phyloP scores from a whole-genome alignment of 331 rosid species.

The Spiraea crenata region DNA sequence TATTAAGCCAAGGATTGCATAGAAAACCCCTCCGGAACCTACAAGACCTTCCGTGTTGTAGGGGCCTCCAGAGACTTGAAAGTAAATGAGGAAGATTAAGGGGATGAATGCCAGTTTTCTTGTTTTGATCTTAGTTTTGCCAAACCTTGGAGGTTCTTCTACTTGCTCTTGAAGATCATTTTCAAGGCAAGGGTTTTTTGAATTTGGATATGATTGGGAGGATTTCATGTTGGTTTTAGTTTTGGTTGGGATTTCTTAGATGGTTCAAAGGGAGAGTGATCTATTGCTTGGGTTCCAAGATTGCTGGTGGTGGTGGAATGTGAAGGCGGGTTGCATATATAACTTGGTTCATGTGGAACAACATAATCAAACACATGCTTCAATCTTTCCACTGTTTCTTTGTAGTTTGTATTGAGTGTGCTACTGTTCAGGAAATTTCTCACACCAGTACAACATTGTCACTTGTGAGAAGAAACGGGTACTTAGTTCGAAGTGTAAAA shows the following conservation, averaged over 20 bases:
- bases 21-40: constrained; percentile 39
- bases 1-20: constrained; percentile 39
- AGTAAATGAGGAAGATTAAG: constrained; percentile 26
- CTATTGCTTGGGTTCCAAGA: constrained; percentile 3
- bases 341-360: constrained; percentile 9
- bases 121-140: constrained; percentile 6
- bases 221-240: constrained; percentile 13
- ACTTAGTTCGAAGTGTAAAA: neutral
- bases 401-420: neutral
- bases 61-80: constrained; percentile 29
- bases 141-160: neutral
- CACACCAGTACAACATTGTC: neutral
- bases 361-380: neutral
- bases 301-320: neutral
- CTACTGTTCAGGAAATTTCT: constrained; percentile 17
- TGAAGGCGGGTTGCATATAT: neutral
- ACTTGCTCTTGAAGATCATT: constrained; percentile 4
- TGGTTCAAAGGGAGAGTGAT: neutral
- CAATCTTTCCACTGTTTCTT: neutral
- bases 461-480: neutral
- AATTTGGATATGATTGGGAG: constrained; percentile 1
- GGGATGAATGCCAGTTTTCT: constrained; percentile 22
- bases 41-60: constrained; percentile 18
- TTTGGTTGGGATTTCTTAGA: neutral
- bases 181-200: neutral